A percentile compares a stretch with the other conserved stretches of the same genome.
Conservation (phyloP, 192 early-diverging fungal species). For the Umbelopsis vinacea region DNA sequence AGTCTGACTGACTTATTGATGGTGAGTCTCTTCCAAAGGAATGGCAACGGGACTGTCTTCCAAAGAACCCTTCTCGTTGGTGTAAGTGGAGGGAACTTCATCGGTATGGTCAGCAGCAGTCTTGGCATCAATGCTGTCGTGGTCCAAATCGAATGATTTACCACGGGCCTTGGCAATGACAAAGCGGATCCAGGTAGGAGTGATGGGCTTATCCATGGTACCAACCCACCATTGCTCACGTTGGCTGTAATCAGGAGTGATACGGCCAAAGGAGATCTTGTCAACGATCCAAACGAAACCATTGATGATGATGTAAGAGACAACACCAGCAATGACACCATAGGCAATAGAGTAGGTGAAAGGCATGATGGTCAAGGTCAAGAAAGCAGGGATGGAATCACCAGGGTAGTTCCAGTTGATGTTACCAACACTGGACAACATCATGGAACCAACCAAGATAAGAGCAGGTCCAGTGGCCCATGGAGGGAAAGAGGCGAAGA, state of each 20-base stretch:
- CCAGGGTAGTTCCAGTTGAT: slow-evolving; percentile 84
- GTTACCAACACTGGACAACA: slow-evolving; percentile 67
- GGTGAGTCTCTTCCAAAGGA: not conserved
- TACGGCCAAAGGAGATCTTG: slow-evolving; percentile 59
- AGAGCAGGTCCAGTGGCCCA: slow-evolving; percentile 87
- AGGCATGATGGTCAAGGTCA: slow-evolving; percentile 78
- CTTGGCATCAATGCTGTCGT: slow-evolving; percentile 3
- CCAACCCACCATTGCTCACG: slow-evolving; percentile 42
- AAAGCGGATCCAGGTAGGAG: slow-evolving; percentile 36
- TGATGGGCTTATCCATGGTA: slow-evolving; percentile 29
- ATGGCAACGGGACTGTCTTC: slow-evolving; percentile 10
- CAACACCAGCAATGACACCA: slow-evolving; percentile 76
- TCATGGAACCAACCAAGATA: slow-evolving; percentile 80
- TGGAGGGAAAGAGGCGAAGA: slow-evolving; percentile 83
- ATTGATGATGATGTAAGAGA: slow-evolving; percentile 75
- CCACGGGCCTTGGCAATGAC: slow-evolving; percentile 33
- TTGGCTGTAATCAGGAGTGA: slow-evolving; percentile 43
- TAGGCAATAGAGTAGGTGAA: slow-evolving; percentile 83
- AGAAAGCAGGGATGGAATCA: slow-evolving; percentile 78
- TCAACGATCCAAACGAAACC: slow-evolving; percentile 57
- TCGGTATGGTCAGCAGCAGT: not conserved
- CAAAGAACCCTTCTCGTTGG: not conserved
- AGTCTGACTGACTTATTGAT: not conserved
- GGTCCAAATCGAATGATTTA: slow-evolving; percentile 22
- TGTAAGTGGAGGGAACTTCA: not conserved